phyloP scores from a whole-genome alignment of 345 rosid genomes.

The Cardamine occulta region DNA sequence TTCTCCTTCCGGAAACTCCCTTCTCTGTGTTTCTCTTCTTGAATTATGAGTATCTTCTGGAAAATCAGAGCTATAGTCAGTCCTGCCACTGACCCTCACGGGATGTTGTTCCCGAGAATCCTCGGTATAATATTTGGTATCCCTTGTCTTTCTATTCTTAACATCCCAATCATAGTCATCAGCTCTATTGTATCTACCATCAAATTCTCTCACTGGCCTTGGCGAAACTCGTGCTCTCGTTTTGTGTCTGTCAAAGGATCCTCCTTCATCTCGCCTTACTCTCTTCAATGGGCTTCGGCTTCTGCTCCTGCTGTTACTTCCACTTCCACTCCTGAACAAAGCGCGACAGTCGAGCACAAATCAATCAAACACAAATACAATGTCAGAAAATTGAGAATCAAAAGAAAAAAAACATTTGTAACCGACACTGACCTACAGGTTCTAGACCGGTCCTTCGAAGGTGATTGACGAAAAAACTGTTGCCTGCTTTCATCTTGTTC shows the following conservation, averaged over 20 bases:
- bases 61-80: constrained; percentile 48
- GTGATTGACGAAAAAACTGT: constrained; percentile 58
- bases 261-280: constrained; percentile 70
- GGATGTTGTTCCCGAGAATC: constrained; percentile 53
- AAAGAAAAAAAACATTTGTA: background rate
- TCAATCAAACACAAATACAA: constrained; percentile 21
- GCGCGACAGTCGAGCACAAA: background rate
- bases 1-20: constrained; percentile 54
- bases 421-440: constrained; percentile 53
- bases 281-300: constrained; percentile 78
- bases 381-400: background rate
- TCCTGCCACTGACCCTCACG: constrained; percentile 47
- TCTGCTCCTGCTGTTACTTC: constrained; percentile 64
- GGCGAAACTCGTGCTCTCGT: constrained; percentile 56
- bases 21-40: constrained; percentile 49
- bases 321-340: constrained; percentile 41
- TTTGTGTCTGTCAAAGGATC: constrained; percentile 62
- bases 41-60: constrained; percentile 48
- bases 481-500: constrained; percentile 80
- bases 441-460: constrained; percentile 62
- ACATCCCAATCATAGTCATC: constrained; percentile 62
- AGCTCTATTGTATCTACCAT: constrained; percentile 82
- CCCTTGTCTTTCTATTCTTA: constrained; percentile 54
- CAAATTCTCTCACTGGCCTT: constrained; percentile 66
- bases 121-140: constrained; percentile 51